Evolutionary conservation across 208 protist genomes (phyloP), one percentile per base, ranked within the genome.

Genomic region (Leishmania turanica): DNA sequence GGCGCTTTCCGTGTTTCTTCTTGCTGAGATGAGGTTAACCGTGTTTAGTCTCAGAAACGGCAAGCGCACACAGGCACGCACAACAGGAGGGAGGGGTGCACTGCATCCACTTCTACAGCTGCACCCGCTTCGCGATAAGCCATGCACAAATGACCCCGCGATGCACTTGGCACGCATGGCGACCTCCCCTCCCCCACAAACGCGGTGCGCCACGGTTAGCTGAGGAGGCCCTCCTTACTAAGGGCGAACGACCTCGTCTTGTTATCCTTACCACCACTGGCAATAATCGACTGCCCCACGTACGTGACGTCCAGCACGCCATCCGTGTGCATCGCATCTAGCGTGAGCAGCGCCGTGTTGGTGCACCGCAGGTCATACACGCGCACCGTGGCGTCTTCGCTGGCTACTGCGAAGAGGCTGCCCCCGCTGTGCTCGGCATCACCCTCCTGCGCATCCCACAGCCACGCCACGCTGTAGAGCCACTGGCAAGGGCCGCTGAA

Each of bases 401-500:
- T 91, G 49, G 85, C 81, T 2, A 90, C 90, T 42, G 93, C 91
- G 75, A 96, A 96, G 37, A 93, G 80, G 49, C 70, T 79, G 71
- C 76, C 34, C 8, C 81, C 77, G 69, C 76, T 78, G 76, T 85
- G 77, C 69, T 77, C 77, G 34, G 82, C 79, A 42, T 89, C 84
- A 42, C 79, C 86, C 66, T 94, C 91, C 53, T 88, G 87, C 21
- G 75, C 78, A 19, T 88, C 81, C 89, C 91, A 95, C 47, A 94
- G 71, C 92, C 94, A 97, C 53, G 81, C 56, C 58, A 83, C 91
- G 21, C 80, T 87, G 87, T 97, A 97, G n/a, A 97, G 85, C 92
- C 94, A 97, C 82, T 96, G 92, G 31, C 91, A 90, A 70, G 93
- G 91, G 8, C 94, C 94, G 19, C 88, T 87, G 82, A 96, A 97